Base-by-base conservation (phyloP, 352 stramenopile genomes). In the Phytophthora ramorum region DNA sequence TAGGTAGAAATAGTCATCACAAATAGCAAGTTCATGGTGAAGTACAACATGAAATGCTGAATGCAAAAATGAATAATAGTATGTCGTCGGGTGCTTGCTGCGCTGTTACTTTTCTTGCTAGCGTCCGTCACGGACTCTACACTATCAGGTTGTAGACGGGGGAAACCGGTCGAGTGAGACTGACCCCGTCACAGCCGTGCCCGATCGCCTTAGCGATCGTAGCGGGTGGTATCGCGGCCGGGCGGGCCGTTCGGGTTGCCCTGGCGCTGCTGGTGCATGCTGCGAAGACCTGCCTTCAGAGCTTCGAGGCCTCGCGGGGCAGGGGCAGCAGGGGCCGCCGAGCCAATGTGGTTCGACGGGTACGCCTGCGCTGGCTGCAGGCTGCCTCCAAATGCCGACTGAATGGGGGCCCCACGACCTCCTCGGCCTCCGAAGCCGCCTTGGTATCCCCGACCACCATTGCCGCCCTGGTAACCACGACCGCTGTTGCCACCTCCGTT, bases 221-320 rank as follows among this genome's bases (percentile, higher is more conserved):
- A 92, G 54, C 81, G 83, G 5, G 60, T 74, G 44, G 65, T 45
- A 26, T 79, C 60, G 38, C 48, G 35, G 22, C 56, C 43, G 13
- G 62, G 37, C 14, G 63, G 63, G 13, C 67, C 63, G 19, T 69
- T 66, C 5, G 52, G 13, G 34, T 75, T 71, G 51, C 62, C 67
- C 46, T 73, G 75, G 34, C 87, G 85, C 48, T 92, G 80, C 66
- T 92, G 83, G 48, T 95, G 87, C 85, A 95, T 95, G 75, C 83
- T 95, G 53, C 87, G 87, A 26, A 95, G 79, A 47, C 87, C 87
- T 22, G 85, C 83, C 63, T 93, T 93, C 24, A 95, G 62, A 20
- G 87, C 87, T 19, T 95, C 87, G 6, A 95, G 67, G 22, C 83
- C 76, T 35, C 73, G 82, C 12, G 79, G 73, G 3, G 70, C 75